Conservation (phyloP, 352 stramenopile species). For the Globisporangium canariense region DNA sequence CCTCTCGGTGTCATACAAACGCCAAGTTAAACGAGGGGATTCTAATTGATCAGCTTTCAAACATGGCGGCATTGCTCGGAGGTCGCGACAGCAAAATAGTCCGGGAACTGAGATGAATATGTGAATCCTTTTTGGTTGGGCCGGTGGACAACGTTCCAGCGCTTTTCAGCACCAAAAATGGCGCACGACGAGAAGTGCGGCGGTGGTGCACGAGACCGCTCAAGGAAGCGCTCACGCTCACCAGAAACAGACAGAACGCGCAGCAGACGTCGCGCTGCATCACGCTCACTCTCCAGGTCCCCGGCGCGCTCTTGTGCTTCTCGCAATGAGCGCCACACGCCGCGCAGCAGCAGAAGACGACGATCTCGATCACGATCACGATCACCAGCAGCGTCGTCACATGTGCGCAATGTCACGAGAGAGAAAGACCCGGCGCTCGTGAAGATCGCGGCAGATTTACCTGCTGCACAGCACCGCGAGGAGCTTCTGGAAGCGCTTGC, state of each 20-base stretch:
- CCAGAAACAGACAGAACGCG: neutral
- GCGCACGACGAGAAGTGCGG: too few relatives aligned
- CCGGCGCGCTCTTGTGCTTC: neutral
- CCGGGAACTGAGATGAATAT: too few relatives aligned
- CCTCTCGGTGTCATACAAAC: too few relatives aligned
- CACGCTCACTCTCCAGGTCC: neutral
- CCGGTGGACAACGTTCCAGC: neutral
- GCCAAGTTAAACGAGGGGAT: too few relatives aligned
- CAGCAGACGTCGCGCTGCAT: neutral
- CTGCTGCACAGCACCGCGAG: conserved; percentile 47
- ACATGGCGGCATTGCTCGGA: too few relatives aligned
- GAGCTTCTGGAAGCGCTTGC: conserved; percentile 48
- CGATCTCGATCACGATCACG: neutral
- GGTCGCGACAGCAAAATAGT: too few relatives aligned
- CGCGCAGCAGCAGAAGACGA: neutral
- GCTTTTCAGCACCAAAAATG: too few relatives aligned
- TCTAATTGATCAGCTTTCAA: too few relatives aligned
- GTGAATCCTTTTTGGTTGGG: too few relatives aligned
- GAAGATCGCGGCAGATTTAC: conserved; percentile 15
- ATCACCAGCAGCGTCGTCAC: neutral
- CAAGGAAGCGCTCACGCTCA: conserved; percentile 3
- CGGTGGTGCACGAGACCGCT: neutral
- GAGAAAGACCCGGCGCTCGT: conserved; percentile 12
- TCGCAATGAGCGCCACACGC: neutral
- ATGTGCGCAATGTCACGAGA: neutral